Conservation (phyloP, 371 early-diverging fungal species). For the Mucor circinelloides region DNA sequence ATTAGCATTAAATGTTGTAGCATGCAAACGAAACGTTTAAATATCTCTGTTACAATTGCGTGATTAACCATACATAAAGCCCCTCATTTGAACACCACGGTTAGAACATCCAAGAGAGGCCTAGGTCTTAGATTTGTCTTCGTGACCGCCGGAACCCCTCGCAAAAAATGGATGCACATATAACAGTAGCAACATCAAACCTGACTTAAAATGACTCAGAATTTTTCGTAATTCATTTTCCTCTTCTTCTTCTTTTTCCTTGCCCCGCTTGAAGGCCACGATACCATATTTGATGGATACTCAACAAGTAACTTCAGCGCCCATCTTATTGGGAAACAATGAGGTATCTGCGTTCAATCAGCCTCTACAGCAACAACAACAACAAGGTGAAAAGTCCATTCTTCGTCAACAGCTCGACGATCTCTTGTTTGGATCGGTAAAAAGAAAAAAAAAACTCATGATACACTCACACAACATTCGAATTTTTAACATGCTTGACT, state of each 20-base stretch:
- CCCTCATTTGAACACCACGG: neutral
- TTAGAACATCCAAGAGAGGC: neutral
- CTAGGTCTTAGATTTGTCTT: neutral
- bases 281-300: slow-evolving; percentile 15
- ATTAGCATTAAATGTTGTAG: neutral
- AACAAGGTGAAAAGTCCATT: slow-evolving; percentile 9
- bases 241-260: slow-evolving; percentile 4
- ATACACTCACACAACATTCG: neutral
- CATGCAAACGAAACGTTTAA: neutral
- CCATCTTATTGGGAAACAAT: slow-evolving; percentile 2
- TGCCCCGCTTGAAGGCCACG: neutral
- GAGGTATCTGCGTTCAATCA: neutral
- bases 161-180: neutral
- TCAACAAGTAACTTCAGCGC: slow-evolving; percentile 8
- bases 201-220: slow-evolving; percentile 5
- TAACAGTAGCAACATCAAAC: neutral
- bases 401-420: slow-evolving; percentile 31
- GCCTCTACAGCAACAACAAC: neutral
- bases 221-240: neutral
- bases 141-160: neutral
- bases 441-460: neutral
- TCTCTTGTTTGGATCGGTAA: slow-evolving; percentile 39
- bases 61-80: neutral
- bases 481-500: neutral
- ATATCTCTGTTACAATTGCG: neutral